phyloP scores from a whole-genome alignment of 1,139 yeast genomes.

The Diutina scorzettiae region DNA sequence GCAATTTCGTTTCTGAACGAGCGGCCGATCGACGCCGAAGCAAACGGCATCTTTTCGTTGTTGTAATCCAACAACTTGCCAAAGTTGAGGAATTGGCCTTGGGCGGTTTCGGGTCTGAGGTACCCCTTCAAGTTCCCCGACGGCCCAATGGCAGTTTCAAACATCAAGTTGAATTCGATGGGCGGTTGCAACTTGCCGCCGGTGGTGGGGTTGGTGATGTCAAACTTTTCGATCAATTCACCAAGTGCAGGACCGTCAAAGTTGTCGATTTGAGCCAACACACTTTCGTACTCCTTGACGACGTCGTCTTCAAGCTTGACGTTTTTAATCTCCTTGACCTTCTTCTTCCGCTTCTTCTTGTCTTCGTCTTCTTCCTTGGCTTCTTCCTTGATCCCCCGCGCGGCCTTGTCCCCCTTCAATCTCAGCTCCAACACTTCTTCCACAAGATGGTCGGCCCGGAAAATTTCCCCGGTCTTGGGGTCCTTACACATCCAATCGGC shows the following conservation, averaged over 20 bases:
- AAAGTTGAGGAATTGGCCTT: slow-evolving; percentile 96
- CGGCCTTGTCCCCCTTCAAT: slow-evolving; percentile 91
- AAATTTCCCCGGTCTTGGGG: slow-evolving; percentile 90
- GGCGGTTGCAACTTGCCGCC: slow-evolving; percentile 83
- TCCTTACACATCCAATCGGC: slow-evolving; percentile 99
- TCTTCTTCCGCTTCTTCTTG: slow-evolving; percentile 70
- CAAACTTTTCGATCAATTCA: slow-evolving; percentile 65
- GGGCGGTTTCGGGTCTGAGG: slow-evolving; percentile 98
- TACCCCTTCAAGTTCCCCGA: slow-evolving; percentile 93
- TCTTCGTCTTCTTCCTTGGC: slow-evolving; percentile 49
- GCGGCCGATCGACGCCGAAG: slow-evolving; percentile 97
- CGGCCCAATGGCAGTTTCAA: slow-evolving; percentile 98
- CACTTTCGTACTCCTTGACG: slow-evolving; percentile 69
- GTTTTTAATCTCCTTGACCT: slow-evolving; percentile 91
- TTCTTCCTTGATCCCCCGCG: slow-evolving; percentile 56
- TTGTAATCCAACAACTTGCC: slow-evolving; percentile 87
- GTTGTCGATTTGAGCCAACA: slow-evolving; percentile 92
- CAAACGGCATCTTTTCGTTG: slow-evolving; percentile 96
- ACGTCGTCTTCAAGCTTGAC: slow-evolving; percentile 73
- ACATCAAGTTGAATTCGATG: slow-evolving; percentile 93
- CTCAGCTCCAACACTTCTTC: slow-evolving; percentile 96
- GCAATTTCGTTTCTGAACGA: slow-evolving; percentile 98
- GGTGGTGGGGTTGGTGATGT: slow-evolving; percentile 85
- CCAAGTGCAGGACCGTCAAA: slow-evolving; percentile 89
- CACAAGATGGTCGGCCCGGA: slow-evolving; percentile 95